These are phyloP conservation scores for Danielia oregonensis DNA, from an alignment of 805 yeast species.

Conservation along the genomic window DNA sequence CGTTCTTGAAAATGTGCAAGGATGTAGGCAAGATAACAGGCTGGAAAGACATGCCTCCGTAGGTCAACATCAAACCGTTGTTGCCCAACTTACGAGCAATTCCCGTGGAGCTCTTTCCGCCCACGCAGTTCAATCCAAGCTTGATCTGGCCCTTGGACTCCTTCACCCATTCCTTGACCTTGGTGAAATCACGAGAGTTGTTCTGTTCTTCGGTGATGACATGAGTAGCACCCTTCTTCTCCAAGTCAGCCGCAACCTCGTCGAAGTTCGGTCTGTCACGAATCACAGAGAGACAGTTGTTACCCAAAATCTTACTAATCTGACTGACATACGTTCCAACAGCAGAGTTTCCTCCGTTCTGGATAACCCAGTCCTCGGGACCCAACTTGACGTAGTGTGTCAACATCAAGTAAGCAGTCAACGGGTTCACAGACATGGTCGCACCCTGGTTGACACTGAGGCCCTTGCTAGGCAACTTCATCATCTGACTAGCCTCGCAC, in stretches of 20 bases:
- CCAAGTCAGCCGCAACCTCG: slow-evolving; percentile 50
- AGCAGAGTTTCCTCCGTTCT: slow-evolving; percentile 94
- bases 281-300: slow-evolving; percentile 81
- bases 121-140: slow-evolving; percentile 88
- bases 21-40: slow-evolving; percentile 93
- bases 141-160: slow-evolving; percentile 52
- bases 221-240: slow-evolving; percentile 68
- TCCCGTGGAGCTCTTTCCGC: slow-evolving; percentile 81
- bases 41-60: slow-evolving; percentile 97
- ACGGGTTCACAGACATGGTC: slow-evolving; percentile 87
- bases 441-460: slow-evolving; percentile 63
- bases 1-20: slow-evolving; percentile 82
- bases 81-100: slow-evolving; percentile 76
- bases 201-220: slow-evolving; percentile 90
- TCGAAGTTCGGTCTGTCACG: slow-evolving; percentile 81
- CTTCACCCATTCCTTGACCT: slow-evolving; percentile 51
- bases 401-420: slow-evolving; percentile 87
- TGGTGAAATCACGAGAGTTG: slow-evolving; percentile 60
- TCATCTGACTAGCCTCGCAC: slow-evolving; percentile 48
- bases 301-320: slow-evolving; percentile 71
- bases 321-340: slow-evolving; percentile 93
- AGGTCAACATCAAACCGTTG: slow-evolving; percentile 79
- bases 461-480: slow-evolving; percentile 49
- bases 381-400: slow-evolving; percentile 58
- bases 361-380: slow-evolving; percentile 81